phyloP scores from a whole-genome alignment of 2,329 filamentous ascomycete species.

The Aspergillus thermomutatus region DNA sequence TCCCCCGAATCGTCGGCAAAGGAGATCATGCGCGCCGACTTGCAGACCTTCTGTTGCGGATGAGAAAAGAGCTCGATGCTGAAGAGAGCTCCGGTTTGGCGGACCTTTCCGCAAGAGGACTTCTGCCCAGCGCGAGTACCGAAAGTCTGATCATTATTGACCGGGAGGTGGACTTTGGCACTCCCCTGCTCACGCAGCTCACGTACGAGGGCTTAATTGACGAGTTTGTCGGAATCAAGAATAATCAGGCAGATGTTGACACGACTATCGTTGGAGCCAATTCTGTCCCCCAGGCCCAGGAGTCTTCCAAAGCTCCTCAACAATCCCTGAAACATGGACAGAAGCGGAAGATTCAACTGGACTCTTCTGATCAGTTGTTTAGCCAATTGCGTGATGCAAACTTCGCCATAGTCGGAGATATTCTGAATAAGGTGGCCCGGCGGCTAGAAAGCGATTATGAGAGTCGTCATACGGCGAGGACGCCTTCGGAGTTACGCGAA shows the following conservation, averaged over 20 bases:
- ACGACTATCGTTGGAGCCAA: constrained; percentile 79
- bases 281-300: constrained; percentile 51
- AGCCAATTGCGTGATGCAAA: constrained; percentile 85
- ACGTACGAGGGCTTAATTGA: constrained; percentile 97
- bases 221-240: constrained; percentile 84
- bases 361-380: constrained; percentile 86
- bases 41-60: constrained; percentile 80
- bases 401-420: constrained; percentile 86
- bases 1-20: constrained; percentile 91
- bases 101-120: constrained; percentile 55
- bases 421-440: constrained; percentile 86
- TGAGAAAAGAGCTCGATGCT: constrained; percentile 86
- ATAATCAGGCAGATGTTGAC: constrained; percentile 91
- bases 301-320: constrained; percentile 50
- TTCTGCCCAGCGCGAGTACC: constrained; percentile 80
- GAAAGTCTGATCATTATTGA: constrained; percentile 95
- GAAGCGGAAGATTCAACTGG: constrained; percentile 84
- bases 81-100: constrained; percentile 65
- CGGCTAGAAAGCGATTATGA: constrained; percentile 86
- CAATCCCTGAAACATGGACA: constrained; percentile 57
- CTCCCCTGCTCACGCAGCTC: constrained; percentile 85
- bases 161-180: constrained; percentile 90
- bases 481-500: constrained; percentile 84
- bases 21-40: constrained; percentile 90
- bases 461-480: constrained; percentile 78